A percentile compares a stretch with the other conserved stretches of the same genome.
Conservation (phyloP, 2,329 filamentous ascomycete genomes). For the Teratosphaeria gauchensis region DNA sequence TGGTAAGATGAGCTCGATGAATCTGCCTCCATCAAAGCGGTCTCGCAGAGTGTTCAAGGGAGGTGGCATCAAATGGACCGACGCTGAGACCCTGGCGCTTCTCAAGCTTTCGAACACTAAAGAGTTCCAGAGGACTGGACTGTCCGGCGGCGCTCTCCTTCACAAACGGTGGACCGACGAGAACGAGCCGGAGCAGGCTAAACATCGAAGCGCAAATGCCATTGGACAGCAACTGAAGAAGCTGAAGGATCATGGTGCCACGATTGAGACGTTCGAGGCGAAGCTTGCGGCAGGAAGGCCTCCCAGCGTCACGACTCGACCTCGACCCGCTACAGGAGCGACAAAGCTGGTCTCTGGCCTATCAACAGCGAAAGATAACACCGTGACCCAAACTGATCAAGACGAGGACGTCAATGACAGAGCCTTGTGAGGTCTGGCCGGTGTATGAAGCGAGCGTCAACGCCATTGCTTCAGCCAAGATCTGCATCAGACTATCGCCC, state of each 20-base stretch:
- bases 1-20: neutral
- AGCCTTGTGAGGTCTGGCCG: no score
- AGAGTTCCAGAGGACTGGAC: neutral
- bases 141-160: neutral
- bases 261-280: neutral
- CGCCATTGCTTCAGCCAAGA: no score
- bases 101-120: neutral
- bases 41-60: neutral
- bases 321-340: no score
- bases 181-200: neutral
- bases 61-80: neutral
- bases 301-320: neutral
- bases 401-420: no score
- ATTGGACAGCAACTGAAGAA: neutral
- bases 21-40: neutral
- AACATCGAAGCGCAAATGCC: neutral
- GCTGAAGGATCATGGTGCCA: neutral
- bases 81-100: neutral
- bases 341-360: no score
- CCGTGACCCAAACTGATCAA: no score
- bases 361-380: no score
- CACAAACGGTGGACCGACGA: neutral
- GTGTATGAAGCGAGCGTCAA: no score
- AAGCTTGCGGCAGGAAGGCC: neutral
- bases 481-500: no score